Conservation (phyloP, 371 early-diverging fungal species). For the Lichtheimia ornata region DNA sequence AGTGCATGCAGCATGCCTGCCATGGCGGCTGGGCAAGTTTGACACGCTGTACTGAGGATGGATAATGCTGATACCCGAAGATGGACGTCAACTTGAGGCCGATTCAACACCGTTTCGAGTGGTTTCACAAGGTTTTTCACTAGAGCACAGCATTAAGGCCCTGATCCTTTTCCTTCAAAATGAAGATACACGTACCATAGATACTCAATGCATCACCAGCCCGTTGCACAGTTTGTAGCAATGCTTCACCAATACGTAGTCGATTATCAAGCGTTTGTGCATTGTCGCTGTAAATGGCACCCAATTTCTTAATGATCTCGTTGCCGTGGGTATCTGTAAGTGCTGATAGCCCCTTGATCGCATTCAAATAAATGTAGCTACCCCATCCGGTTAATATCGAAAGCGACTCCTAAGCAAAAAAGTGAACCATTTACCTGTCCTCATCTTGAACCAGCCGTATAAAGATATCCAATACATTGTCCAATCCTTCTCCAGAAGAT, state of each 20-base stretch:
- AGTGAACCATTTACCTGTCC: conserved; percentile 59
- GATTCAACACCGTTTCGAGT: conserved; percentile 64
- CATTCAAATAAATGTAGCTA: conserved; percentile 88
- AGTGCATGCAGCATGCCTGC: conserved; percentile 64
- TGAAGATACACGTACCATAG: conserved; percentile 48
- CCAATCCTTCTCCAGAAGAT: conserved; percentile 53
- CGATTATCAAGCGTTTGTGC: conserved; percentile 68
- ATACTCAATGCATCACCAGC: conserved; percentile 78
- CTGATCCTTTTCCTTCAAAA: no score
- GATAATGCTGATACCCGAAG: conserved; percentile 69
- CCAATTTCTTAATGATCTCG: conserved; percentile 65
- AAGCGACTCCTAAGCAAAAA: neutral
- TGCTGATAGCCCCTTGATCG: conserved; percentile 81
- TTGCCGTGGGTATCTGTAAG: conserved; percentile 80
- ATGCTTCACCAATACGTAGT: conserved; percentile 85
- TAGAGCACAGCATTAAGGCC: conserved; percentile 11
- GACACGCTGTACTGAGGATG: conserved; percentile 73
- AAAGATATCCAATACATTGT: conserved; percentile 72
- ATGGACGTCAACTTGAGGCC: conserved; percentile 37
- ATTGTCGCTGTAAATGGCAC: conserved; percentile 62
- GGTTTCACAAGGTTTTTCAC: conserved; percentile 65
- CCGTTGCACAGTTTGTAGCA: conserved; percentile 82
- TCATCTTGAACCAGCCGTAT: conserved; percentile 72
- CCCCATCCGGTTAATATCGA: neutral
- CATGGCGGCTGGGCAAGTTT: conserved; percentile 74